Conservation (phyloP, 306 rosid genomes). For the Spatholobus suberectus region DNA sequence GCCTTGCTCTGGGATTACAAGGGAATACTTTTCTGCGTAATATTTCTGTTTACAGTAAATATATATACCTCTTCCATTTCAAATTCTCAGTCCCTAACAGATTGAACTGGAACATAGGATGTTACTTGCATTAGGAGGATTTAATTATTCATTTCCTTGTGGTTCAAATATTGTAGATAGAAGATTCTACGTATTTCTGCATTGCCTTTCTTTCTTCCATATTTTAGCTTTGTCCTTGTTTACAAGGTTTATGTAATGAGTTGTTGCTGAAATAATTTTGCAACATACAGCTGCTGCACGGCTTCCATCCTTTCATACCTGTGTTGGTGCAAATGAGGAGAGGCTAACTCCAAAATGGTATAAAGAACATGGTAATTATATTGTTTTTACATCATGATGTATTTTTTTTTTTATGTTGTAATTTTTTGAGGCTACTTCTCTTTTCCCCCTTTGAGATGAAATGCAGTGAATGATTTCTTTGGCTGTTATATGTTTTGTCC, state of each 20-base stretch:
- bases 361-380: constrained; percentile 84
- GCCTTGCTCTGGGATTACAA: not conserved
- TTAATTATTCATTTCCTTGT: constrained; percentile 23
- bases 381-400: constrained; percentile 29
- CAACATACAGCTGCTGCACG: constrained; percentile 74
- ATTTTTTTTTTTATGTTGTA: not conserved
- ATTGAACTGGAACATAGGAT: constrained; percentile 13
- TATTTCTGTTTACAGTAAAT: not conserved
- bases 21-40: not conserved
- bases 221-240: constrained; percentile 6
- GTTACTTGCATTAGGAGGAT: not conserved
- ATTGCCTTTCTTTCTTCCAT: not conserved
- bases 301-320: constrained; percentile 96
- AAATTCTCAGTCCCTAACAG: not conserved
- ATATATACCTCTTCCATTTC: not conserved
- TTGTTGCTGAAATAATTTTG: constrained; percentile 37
- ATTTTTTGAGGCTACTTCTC: not conserved
- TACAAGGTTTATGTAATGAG: constrained; percentile 15
- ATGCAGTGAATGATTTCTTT: constrained; percentile 23
- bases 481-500: constrained; percentile 16
- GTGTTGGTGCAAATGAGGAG: constrained; percentile 96
- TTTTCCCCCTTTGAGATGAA: constrained; percentile 16
- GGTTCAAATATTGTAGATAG: constrained; percentile 5
- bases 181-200: not conserved
- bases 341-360: constrained; percentile 96